These are phyloP conservation scores for Dothidotthia symphoricarpi DNA, from an alignment of 2,329 filamentous ascomycete species.

Conservation along the genomic window DNA sequence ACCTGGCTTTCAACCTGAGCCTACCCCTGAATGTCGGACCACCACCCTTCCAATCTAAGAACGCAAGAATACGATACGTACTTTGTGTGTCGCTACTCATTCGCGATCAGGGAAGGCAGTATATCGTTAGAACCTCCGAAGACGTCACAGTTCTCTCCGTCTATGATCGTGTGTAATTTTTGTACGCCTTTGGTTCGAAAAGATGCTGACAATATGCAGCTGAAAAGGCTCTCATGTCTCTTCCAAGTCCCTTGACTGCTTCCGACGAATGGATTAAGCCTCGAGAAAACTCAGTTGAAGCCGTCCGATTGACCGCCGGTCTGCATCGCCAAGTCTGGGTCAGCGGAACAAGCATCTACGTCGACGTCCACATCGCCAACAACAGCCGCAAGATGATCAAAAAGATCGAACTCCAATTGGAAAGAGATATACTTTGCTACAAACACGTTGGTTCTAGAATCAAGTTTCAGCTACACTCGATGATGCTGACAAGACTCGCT, in stretches of 20 bases:
- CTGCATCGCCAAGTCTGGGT: slow-evolving; percentile 60
- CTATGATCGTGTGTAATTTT: slow-evolving; percentile 49
- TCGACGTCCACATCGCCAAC: slow-evolving; percentile 54
- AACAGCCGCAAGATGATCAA: slow-evolving; percentile 51
- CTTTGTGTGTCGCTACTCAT: slow-evolving; percentile 51
- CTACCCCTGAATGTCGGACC: slow-evolving; percentile 56
- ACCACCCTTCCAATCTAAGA: slow-evolving; percentile 54
- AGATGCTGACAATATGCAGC: slow-evolving; percentile 33
- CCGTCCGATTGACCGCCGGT: slow-evolving; percentile 52
- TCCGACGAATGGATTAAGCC: slow-evolving; percentile 49
- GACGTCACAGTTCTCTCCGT: slow-evolving; percentile 53
- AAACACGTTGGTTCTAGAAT: slow-evolving; percentile 45
- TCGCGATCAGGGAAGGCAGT: slow-evolving; percentile 49
- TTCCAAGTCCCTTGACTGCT: slow-evolving; percentile 53
- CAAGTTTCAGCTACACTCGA: not conserved
- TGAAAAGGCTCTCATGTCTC: slow-evolving; percentile 55
- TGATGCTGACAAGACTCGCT: slow-evolving; percentile 20
- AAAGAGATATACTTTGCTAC: slow-evolving; percentile 53
- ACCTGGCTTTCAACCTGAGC: slow-evolving; percentile 53
- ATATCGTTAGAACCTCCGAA: slow-evolving; percentile 52
- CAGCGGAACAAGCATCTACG: slow-evolving; percentile 55
- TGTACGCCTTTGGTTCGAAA: not conserved
- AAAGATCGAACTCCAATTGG: slow-evolving; percentile 53
- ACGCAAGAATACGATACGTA: slow-evolving; percentile 52
- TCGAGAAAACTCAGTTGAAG: slow-evolving; percentile 44